A percentile compares a stretch with the other conserved stretches of the same genome.
phyloP scores from a whole-genome alignment of 306 rosid genomes.

The Alnus rubra region DNA sequence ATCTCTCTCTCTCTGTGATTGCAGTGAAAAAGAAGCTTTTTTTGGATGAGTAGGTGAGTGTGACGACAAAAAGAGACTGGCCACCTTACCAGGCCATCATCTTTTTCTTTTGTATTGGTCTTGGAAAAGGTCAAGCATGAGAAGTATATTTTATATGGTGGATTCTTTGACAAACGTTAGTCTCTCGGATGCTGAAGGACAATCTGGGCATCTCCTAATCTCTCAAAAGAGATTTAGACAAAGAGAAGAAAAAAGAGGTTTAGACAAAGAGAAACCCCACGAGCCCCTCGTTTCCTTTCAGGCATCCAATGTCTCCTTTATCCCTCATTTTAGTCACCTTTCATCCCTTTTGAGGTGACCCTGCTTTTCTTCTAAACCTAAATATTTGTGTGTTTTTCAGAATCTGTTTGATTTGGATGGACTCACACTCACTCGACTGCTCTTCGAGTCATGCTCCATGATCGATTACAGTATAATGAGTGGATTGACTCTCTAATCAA shows the following conservation, averaged over 20 bases:
- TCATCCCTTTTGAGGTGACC: conserved; percentile 88
- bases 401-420: conserved; percentile 1
- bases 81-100: conserved; percentile 49
- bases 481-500: not conserved
- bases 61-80: conserved; percentile 48
- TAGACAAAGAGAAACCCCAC: conserved; percentile 82
- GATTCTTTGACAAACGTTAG: conserved; percentile 96
- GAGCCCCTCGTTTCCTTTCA: conserved; percentile 61
- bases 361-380: conserved; percentile 40
- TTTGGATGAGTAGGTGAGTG: conserved; percentile 34
- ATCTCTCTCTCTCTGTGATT: conserved; percentile 7
- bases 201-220: conserved; percentile 61
- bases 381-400: conserved; percentile 29
- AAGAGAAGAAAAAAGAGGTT: conserved; percentile 42
- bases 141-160: conserved; percentile 35
- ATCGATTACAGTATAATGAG: not conserved
- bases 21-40: conserved; percentile 41
- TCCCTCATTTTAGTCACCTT: conserved; percentile 39
- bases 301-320: conserved; percentile 90
- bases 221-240: conserved; percentile 62
- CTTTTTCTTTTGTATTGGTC: conserved; percentile 53
- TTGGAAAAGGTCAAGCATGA: conserved; percentile 58
- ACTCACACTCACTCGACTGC: conserved; percentile 2
- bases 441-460: not conserved
- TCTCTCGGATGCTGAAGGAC: conserved; percentile 67